Evolutionary conservation across 1,284 basidiomycete genomes (phyloP), one percentile per base, ranked within the genome.

Genomic region (Ganoderma multipileum): DNA sequence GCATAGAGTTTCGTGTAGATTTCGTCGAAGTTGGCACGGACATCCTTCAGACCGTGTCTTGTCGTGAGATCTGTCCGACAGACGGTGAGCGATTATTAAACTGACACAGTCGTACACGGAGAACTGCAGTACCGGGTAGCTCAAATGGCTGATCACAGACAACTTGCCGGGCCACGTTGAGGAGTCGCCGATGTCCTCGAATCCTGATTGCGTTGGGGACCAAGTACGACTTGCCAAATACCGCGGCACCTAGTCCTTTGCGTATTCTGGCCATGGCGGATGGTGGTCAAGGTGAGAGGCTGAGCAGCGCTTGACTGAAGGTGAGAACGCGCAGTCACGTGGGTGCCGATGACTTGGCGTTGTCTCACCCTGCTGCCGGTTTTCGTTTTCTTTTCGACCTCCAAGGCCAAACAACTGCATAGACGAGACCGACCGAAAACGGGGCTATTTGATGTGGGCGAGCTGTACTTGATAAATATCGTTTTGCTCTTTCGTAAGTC

Each of bases 31-130:
- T 85, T 83, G 33, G 80, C 79, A 73, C 90, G 87, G 2, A 89
- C 85, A 33, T 58, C 87, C 78, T 88, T 90, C 68, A 91, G 76
- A 3, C 88, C 89, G 74, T 82, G 84, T 42, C 87, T 81, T 20
- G 80, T 85, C 3, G 81, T 81, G 36, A 90, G 77, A 74, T 90
- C 89, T 90, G 55, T 18, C 26, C 28, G 3, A 11, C 47, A 11
- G 36, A 38, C 7, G 20, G 33, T n/a, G 30, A 14, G 55, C 12
- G 16, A 42, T 18, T 18, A 23, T 7, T 26, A 18, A 5, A 39
- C 14, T 11, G 12, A 11, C 12, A 47, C 28, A 18, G 18, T 14
- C 5, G 55, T 9, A 16, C 18, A 64, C 42, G 5, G 2, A 12
- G 16, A 36, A 38, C 42, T 5, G 7, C 64, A 82, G 18, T 71